Base-by-base conservation (phyloP, 805 yeast genomes). In the Starmerella vaccinii region DNA sequence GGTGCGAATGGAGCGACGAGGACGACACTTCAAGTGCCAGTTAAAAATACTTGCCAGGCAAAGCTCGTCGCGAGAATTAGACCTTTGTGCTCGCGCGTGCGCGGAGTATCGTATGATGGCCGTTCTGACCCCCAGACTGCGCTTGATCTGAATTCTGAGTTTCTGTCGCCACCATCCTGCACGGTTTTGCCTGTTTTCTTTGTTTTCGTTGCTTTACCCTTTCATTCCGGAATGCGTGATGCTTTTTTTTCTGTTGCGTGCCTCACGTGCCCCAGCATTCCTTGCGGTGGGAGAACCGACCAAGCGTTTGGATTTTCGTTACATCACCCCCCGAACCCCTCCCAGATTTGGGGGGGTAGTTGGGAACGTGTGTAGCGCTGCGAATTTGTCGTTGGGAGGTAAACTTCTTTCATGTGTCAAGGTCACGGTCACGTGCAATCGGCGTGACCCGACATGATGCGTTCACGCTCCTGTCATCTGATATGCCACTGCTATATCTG, bases 261-360 rank as follows among this genome's bases (percentile, higher is more conserved):
- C 27, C 43, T 47, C 42, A 32, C 46, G 42, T 49, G 38, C 22
- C 19, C 35, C 35, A n/a, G 30, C 29, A 26, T 27, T 19, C 30
- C 39, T 6, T 8, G n/a, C n/a, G 10, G 22, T 18, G 37, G n/a
- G 35, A 21, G 26, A 21, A 18, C 8, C n/a, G 12, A 15, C 18
- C 7, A 7, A 16, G 41, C 30, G 29, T 15, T 23, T 34, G 35
- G 35, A 30, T 26, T 6, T 19, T 21, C 35, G 46, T 34, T 29
- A 26, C 34, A 32, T 21, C n/a, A 23, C 45, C 51, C 51, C n/a
- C 48, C 29, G 21, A 49, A 42, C 43, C 51, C 27, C 48, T 32
- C 48, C 26, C 37, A 32, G 16, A 22, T 49, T 43, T 4, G 30
- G 51, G 51, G 43, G 51, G 37, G 48, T 49, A 19, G 23, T 40